Base-by-base conservation (phyloP, 768 basidiomycete species). In the Termitomyces sp. region DNA sequence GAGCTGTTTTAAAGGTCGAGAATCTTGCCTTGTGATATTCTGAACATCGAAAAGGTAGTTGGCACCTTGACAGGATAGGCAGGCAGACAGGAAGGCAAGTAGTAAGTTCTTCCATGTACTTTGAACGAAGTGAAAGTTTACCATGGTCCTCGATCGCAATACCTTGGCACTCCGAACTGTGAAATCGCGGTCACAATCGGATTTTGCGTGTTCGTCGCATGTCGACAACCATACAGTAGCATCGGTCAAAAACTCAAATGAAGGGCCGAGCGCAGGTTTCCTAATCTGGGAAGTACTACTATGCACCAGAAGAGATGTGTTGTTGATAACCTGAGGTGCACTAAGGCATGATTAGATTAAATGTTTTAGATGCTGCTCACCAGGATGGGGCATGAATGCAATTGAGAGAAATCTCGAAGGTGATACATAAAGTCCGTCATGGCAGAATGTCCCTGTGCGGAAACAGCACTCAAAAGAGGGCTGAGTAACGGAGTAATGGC, bases 201-300 rank as follows among this genome's bases (percentile, higher is more conserved):
- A 32, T 3, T 50, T 58, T 21, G 50, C 17, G 15, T 60, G 21
- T 32, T 58, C 61, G 10, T 59, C 53, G 2, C 58, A 61, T 32
- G 61, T 68, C 10, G 78, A 73, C 10, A 90, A 71, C 88, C 88
- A 91, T n/a, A 92, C 60, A 0, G 85, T 87, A 15, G 80, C 82
- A 62, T 91, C 90, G 2, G 83, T 80, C 66, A 89, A 68, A 66
- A 81, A 87, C 7, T 84, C 73, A 57, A 91, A 92, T 1, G 88
- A 85, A 1, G 88, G 83, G 0, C 89, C 90, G 14, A 92, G 73
- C 0, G 87, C 86, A 5, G 88, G 88, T 62, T 87, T 90, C 54
- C 80, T 74, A 8, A 66, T 70, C 24, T 58, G 48, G 11, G 53
- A 26, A 53, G 76, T 6, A 52, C 56, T 21, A 40, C 57, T 56